Conservation (phyloP, 2,329 filamentous ascomycete species). For the Pseudopyricularia javanii region DNA sequence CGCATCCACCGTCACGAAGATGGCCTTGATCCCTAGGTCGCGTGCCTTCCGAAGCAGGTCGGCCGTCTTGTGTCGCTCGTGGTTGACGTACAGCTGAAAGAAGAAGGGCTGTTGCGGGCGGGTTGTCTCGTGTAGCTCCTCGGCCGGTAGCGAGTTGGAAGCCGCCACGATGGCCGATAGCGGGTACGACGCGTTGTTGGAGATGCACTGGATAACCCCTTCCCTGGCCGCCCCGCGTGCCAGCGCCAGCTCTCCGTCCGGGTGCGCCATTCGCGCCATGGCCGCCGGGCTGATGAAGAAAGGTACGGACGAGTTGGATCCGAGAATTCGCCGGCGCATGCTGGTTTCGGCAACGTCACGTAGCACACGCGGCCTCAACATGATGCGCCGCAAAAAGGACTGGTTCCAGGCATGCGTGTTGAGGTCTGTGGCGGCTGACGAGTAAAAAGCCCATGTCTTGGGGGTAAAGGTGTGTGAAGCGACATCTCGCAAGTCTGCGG, state of each 20-base stretch:
- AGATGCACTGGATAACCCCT: slow-evolving; percentile 32
- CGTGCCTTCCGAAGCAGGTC: slow-evolving; percentile 26
- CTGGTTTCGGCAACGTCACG: slow-evolving; percentile 29
- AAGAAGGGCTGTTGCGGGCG: slow-evolving; percentile 25
- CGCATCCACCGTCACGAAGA: slow-evolving; percentile 42
- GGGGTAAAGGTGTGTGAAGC: slow-evolving; percentile 29
- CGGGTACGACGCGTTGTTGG: slow-evolving; percentile 10
- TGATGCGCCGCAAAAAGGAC: slow-evolving; percentile 32
- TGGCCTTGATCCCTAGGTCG: slow-evolving; percentile 31
- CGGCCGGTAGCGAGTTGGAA: not conserved
- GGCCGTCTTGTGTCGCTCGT: slow-evolving; percentile 32
- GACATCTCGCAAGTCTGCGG: slow-evolving; percentile 34
- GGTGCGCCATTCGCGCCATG: slow-evolving; percentile 34
- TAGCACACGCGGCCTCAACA: slow-evolving; percentile 38
- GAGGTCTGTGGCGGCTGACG: slow-evolving; percentile 38
- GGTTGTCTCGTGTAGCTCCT: not conserved
- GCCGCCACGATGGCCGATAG: slow-evolving; percentile 8
- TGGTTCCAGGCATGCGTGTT: slow-evolving; percentile 36
- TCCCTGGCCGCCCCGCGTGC: slow-evolving; percentile 31
- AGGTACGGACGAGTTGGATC: slow-evolving; percentile 25
- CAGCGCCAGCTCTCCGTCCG: slow-evolving; percentile 38
- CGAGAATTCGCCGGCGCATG: slow-evolving; percentile 27
- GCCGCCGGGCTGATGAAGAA: slow-evolving; percentile 38
- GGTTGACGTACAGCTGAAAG: slow-evolving; percentile 44
- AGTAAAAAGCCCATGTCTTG: slow-evolving; percentile 44